These are phyloP conservation scores for Hepatocystis sp. DNA, from an alignment of 169 alveolate genomes.

Conservation along the genomic window DNA sequence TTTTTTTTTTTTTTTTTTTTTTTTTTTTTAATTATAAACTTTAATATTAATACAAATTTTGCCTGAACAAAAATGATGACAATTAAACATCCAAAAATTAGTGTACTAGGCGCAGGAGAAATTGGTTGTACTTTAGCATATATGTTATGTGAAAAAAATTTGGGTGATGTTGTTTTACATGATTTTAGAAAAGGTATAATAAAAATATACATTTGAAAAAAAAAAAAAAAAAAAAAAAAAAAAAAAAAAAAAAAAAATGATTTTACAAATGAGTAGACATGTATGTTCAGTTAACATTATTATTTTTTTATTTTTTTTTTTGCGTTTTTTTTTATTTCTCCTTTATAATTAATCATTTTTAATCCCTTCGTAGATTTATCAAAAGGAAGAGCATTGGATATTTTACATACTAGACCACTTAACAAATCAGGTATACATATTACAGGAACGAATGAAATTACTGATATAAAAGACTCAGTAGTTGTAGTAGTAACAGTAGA, in stretches of 20 bases:
- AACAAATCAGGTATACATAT: constrained; percentile 80
- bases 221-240: background rate
- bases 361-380: constrained; percentile 69
- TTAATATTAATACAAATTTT: too few relatives aligned
- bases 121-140: constrained; percentile 84
- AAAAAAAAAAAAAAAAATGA: too few relatives aligned
- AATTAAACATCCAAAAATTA: constrained; percentile 81
- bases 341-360: too few relatives aligned
- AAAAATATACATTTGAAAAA: background rate
- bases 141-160: constrained; percentile 81
- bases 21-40: too few relatives aligned
- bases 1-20: too few relatives aligned
- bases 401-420: constrained; percentile 82
- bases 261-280: too few relatives aligned
- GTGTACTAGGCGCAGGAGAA: constrained; percentile 87
- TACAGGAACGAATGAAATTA: constrained; percentile 82
- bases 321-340: too few relatives aligned
- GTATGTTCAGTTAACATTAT: too few relatives aligned
- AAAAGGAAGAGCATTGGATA: constrained; percentile 87
- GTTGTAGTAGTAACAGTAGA: constrained; percentile 85
- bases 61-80: constrained; percentile 75
- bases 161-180: constrained; percentile 84
- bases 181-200: constrained; percentile 85
- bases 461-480: constrained; percentile 81
- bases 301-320: too few relatives aligned